phyloP scores from a whole-genome alignment of 768 basidiomycete species.

The Amanita thiersii region DNA sequence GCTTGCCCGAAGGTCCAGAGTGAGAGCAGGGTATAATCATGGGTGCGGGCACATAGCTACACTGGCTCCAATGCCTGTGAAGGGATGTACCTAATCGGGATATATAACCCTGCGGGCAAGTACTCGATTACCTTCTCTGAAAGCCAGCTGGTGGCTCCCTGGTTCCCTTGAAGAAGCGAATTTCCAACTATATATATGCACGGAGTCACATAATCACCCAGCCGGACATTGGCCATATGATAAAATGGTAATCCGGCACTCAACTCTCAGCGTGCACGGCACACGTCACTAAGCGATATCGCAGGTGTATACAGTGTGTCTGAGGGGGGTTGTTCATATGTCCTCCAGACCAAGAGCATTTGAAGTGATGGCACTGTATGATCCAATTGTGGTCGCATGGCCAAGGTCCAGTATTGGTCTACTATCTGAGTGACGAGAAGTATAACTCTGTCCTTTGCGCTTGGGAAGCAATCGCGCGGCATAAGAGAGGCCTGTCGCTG shows the following conservation, averaged over 20 bases:
- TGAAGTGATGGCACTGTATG: conserved; percentile 1
- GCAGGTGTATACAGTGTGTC: conserved; percentile 1
- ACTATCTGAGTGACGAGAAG: conserved; percentile 9
- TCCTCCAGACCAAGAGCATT: conserved; percentile 8
- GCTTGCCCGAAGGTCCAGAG: background rate
- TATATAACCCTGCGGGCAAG: conserved; percentile 9
- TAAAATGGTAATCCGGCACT: too few relatives aligned
- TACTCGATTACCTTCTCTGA: background rate
- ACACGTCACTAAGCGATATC: background rate
- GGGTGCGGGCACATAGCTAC: background rate
- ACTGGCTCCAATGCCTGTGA: conserved; percentile 10
- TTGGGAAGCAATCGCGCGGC: conserved; percentile 25
- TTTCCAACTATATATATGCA: too few relatives aligned
- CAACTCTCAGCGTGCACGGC: background rate
- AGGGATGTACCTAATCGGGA: conserved; percentile 8
- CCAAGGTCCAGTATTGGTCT: conserved; percentile 15
- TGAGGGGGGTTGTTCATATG: conserved; percentile 4
- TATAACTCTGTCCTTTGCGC: conserved; percentile 10
- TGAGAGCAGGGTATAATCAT: conserved; percentile 7
- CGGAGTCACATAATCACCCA: too few relatives aligned
- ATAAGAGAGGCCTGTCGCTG: conserved; percentile 48
- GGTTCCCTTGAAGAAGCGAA: too few relatives aligned
- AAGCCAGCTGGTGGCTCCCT: conserved; percentile 1
- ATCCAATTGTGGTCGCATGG: conserved; percentile 7
- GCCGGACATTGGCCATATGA: too few relatives aligned